phyloP scores from a whole-genome alignment of 768 basidiomycete genomes.

The Flagelloscypha sp. region DNA sequence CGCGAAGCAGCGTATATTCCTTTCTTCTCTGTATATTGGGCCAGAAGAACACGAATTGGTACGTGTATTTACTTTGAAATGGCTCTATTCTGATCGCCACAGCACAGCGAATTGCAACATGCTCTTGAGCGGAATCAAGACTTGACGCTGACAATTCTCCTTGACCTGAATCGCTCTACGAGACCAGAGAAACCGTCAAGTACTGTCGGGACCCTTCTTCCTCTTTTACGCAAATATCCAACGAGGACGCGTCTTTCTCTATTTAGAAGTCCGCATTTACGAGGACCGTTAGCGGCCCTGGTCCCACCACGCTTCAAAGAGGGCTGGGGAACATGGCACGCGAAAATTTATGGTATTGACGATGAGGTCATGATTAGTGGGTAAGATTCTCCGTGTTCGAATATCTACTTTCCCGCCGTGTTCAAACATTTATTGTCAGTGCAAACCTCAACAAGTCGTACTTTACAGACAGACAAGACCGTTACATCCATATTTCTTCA shows the following conservation, averaged over 20 bases:
- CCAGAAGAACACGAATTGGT: conserved; percentile 74
- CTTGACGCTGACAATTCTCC: conserved; percentile 61
- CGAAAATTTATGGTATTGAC: conserved; percentile 91
- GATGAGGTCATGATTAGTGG: conserved; percentile 90
- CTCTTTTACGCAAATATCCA: conserved; percentile 66
- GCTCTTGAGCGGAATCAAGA: conserved; percentile 51
- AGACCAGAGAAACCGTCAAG: conserved; percentile 59
- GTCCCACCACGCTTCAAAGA: conserved; percentile 94
- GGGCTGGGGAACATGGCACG: conserved; percentile 98
- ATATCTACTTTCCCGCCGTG: background rate
- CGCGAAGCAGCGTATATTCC: conserved; percentile 75
- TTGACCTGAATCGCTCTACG: conserved; percentile 77
- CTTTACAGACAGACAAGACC: conserved; percentile 92
- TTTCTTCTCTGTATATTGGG: conserved; percentile 88
- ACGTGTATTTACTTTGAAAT: conserved; percentile 20
- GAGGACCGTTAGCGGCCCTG: conserved; percentile 61
- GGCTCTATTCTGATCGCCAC: conserved; percentile 1
- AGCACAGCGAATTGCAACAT: conserved; percentile 57
- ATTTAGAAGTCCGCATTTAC: conserved; percentile 82
- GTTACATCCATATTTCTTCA: conserved; percentile 69
- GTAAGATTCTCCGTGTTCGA: conserved; percentile 33
- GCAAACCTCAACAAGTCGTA: conserved; percentile 92
- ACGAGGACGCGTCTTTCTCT: conserved; percentile 68
- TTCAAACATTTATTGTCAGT: conserved; percentile 31
- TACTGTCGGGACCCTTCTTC: conserved; percentile 58